Evolutionary conservation across 2,329 filamentous ascomycete genomes (phyloP).

Genomic region (Gliomastix tumulicola): DNA sequence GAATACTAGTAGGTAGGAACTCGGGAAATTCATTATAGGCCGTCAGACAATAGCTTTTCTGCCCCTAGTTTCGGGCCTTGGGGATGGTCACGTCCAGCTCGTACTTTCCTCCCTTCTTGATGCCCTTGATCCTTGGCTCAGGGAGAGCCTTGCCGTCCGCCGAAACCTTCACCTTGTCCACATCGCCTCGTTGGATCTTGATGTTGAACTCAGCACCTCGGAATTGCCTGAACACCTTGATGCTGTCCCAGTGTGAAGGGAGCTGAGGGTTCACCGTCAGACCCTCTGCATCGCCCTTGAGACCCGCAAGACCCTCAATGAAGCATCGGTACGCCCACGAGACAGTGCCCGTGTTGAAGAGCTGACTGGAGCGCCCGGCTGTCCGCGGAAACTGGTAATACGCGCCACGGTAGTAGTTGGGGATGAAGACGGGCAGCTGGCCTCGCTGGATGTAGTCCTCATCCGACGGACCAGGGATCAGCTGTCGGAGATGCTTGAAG

Average conservation of each 20-base stretch:
- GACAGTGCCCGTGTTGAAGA: slow-evolving; percentile 53
- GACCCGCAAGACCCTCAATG: slow-evolving; percentile 47
- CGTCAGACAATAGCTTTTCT: no score
- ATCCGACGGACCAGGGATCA: slow-evolving; percentile 45
- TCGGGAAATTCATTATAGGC: no score
- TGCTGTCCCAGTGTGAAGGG: slow-evolving; percentile 39
- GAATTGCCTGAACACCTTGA: slow-evolving; percentile 40
- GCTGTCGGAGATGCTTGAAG: slow-evolving; percentile 40
- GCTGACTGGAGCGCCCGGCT: slow-evolving; percentile 46
- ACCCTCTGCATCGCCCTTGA: slow-evolving; percentile 40
- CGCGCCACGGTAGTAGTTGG: slow-evolving; percentile 51
- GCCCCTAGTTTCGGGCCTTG: no score
- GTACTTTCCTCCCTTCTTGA: slow-evolving; percentile 36
- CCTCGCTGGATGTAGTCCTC: slow-evolving; percentile 44
- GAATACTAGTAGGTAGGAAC: no score
- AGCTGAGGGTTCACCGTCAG: slow-evolving; percentile 41
- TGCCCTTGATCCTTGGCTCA: slow-evolving; percentile 28
- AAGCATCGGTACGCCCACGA: slow-evolving; percentile 50
- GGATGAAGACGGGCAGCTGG: slow-evolving; percentile 50
- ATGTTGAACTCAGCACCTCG: slow-evolving; percentile 42
- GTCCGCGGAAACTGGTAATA: slow-evolving; percentile 40
- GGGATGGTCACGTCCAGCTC: slow-evolving; percentile 16
- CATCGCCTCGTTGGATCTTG: slow-evolving; percentile 29
- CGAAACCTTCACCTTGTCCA: slow-evolving; percentile 31
- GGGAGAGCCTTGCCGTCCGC: slow-evolving; percentile 28